phyloP scores from a whole-genome alignment of 306 rosid genomes.

The Malus domestica region DNA sequence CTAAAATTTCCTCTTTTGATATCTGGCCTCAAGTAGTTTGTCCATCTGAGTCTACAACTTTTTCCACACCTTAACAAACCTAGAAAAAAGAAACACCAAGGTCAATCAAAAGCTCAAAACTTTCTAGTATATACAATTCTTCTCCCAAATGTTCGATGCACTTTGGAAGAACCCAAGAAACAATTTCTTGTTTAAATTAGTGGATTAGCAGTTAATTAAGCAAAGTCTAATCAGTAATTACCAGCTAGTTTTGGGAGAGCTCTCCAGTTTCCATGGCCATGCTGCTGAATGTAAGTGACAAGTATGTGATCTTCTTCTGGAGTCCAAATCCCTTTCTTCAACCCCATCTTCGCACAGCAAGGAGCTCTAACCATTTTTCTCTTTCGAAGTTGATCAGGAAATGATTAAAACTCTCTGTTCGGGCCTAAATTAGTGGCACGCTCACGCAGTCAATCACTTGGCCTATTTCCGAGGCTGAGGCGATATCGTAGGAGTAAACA shows the following conservation, averaged over 20 bases:
- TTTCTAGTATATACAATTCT: not conserved
- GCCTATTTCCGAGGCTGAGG: not conserved
- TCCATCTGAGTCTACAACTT: constrained; percentile 85
- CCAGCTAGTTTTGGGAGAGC: constrained; percentile 92
- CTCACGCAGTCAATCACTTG: not conserved
- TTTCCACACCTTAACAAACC: constrained; percentile 85
- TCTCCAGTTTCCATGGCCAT: constrained; percentile 86
- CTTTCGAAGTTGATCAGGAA: not conserved
- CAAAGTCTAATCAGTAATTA: constrained; percentile 10
- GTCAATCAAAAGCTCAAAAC: not conserved
- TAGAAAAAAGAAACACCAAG: not conserved
- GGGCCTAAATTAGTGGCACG: not conserved
- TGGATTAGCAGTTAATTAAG: not conserved
- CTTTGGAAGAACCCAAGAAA: not conserved
- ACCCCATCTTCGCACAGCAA: constrained; percentile 88
- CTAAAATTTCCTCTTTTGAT: constrained; percentile 79
- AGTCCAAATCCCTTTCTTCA: constrained; percentile 93
- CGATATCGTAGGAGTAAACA: not conserved
- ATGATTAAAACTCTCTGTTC: not conserved
- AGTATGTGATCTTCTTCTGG: constrained; percentile 68
- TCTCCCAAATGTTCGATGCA: not conserved
- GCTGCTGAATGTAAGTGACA: constrained; percentile 42
- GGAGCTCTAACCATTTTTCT: constrained; percentile 78
- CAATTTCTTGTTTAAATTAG: not conserved
- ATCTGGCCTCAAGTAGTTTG: constrained; percentile 79